Evolutionary conservation across 306 rosid genomes (phyloP).

Genomic region (Abrus precatorius): DNA sequence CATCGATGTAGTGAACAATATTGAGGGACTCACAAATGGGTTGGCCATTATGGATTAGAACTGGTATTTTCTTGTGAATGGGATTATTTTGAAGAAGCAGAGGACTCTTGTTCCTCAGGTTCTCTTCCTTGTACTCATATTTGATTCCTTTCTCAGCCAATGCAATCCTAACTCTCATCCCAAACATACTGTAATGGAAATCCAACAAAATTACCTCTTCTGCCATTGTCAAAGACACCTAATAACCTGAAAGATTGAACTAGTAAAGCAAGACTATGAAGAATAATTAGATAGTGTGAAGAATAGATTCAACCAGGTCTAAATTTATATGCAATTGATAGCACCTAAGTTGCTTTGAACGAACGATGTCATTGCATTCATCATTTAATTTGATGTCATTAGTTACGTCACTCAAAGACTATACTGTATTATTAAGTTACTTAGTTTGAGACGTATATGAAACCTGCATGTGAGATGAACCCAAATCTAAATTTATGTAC

Average conservation of each 20-base stretch:
- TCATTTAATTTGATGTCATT: too few species aligned
- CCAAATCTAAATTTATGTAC: too few species aligned
- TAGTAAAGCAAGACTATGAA: neutral
- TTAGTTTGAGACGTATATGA: too few species aligned
- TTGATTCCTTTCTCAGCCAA: neutral
- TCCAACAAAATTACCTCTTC: neutral
- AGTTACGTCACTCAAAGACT: too few species aligned
- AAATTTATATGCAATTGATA: too few species aligned
- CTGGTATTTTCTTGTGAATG: constrained; percentile 18
- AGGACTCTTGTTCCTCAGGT: neutral
- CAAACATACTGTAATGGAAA: neutral
- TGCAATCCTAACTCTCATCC: constrained; percentile 4
- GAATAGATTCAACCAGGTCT: too few species aligned
- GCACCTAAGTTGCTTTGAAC: too few species aligned
- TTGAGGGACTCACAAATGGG: constrained; percentile 2
- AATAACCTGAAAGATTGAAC: too few species aligned
- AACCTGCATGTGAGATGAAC: too few species aligned
- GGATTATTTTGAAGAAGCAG: neutral
- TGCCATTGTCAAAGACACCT: neutral
- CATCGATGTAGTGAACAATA: neutral
- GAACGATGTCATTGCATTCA: too few species aligned
- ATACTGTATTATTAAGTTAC: too few species aligned
- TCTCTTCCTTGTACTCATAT: neutral
- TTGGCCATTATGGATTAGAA: constrained; percentile 5
- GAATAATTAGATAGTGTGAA: too few species aligned